These are phyloP conservation scores for Sicyos edulis DNA, from an alignment of 306 rosid species.

Conservation along the genomic window DNA sequence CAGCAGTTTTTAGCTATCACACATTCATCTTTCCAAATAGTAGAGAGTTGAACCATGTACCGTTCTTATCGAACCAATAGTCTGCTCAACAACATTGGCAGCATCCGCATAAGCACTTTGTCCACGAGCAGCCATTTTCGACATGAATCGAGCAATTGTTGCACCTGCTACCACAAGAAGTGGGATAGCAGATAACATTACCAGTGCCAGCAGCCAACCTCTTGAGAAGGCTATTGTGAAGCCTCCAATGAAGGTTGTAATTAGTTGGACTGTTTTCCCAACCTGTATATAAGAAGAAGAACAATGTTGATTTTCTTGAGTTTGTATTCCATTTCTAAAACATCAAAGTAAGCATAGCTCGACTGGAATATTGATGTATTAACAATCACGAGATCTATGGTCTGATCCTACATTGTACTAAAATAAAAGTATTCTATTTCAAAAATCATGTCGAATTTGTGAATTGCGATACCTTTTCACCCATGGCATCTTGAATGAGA, in stretches of 20 bases:
- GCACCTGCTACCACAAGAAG: constrained; percentile 16
- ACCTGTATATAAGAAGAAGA: constrained; percentile 12
- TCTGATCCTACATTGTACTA: too few species aligned
- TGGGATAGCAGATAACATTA: constrained; percentile 11
- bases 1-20: neutral
- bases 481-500: constrained; percentile 28
- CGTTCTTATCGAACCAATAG: constrained; percentile 18
- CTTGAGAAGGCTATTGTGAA: constrained; percentile 13
- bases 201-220: constrained; percentile 15
- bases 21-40: neutral
- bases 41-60: neutral
- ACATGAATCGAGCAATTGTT: constrained; percentile 9
- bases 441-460: neutral
- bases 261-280: constrained; percentile 19
- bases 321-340: too few species aligned
- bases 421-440: neutral
- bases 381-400: too few species aligned
- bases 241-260: constrained; percentile 14
- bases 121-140: constrained; percentile 13
- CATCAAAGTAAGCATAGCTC: too few species aligned
- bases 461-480: constrained; percentile 12
- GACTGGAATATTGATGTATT: too few species aligned
- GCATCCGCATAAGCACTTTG: constrained; percentile 12
- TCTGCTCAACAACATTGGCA: constrained; percentile 18
- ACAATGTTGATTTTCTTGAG: neutral